Base-by-base conservation (phyloP, 176 grass and related monocot genomes). In the Aegilops bicornis region DNA sequence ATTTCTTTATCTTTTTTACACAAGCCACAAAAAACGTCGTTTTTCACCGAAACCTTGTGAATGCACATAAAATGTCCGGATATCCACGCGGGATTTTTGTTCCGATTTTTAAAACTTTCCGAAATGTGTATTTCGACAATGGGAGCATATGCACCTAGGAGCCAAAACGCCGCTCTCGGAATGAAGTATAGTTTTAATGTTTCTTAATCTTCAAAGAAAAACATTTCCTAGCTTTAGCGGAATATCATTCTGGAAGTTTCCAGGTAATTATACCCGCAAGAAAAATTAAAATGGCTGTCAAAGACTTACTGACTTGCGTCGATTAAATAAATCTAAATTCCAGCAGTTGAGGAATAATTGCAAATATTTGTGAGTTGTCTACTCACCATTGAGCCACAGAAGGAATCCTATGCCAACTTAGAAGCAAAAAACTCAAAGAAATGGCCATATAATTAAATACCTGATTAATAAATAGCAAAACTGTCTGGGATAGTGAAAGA, bases 401-500 rank as follows among this genome's bases (percentile, higher is more conserved):
- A 79, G 3, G 24, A 78, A 50, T 56, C 65, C 13, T 12, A n/a
- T 30, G 3, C 8, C 20, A 27, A 24, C 19, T 36, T 47, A 47
- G 43, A 83, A 73, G 25, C 14, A 79, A 87, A 42, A 35, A 37
- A 40, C 23, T 33, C 47, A 14, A 1, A 71, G 24, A 20, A 25
- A 40, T 79, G 13, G 11, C 50, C 9, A 19, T 24, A 29, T 64
- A 24, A 23, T 68, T 30, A 30, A 30, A 74, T 94, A 98, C 96
- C 91, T 98, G 93, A 88, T 98, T 98, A 88, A 95, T 92, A 80
- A 98, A 98, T 84, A 98, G 27, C 32, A 98, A 88, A 81, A 98
- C 87, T 80, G 96, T 94, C 79, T 96, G 88, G 19, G 96, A 96
- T 31, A 91, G 87, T 43, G 96, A 94, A 68, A 98, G 90, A 59